Base-by-base conservation (phyloP, 768 basidiomycete genomes). In the Kwoniella shandongensis region DNA sequence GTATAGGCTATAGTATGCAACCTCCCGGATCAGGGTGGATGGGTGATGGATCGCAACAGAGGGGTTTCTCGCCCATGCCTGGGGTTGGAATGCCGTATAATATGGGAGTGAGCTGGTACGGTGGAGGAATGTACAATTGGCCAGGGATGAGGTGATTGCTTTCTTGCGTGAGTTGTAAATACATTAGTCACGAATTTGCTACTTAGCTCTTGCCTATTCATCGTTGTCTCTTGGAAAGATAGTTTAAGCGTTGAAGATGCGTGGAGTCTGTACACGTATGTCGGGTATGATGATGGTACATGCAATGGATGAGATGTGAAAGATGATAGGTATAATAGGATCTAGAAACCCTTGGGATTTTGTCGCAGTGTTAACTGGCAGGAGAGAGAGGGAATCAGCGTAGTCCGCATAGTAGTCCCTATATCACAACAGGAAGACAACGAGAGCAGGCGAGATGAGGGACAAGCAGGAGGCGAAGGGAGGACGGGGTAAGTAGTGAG, bases 271-370 rank as follows among this genome's bases (percentile, higher is more conserved):
- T 32, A 32, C 32, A 13, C 13, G 32, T 6, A 13, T 32, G 6
- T 6, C 32, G 40, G n/a, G 15, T n/a, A 12, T 32, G 53, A 45
- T 36, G 54, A 35, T 46, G 27, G 41, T 54, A 54, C 54, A 47
- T 42, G 40, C 40, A 42, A 42, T 42, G 32, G 32, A 32, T 32
- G 32, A n/a, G 17, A 51, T 40, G 23, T 35, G 39, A 62, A 51
- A 18, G 40, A 5, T 3, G 36, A 29, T 30, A 32, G 27, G 41
- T 49, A 57, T 17, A 44, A 18, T 30, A n/a, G 20, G 8, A 2
- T 18, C 40, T 83, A 97, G 82, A 94, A 97, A 73, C 93, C 93
- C 76, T 84, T 86, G 2, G 92, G 93, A 75, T 96, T 96, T 38
- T 85, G 85, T 69, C 93, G 80, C 3, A 88, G 81, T 29, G 93